phyloP scores from a whole-genome alignment of 2,329 filamentous ascomycete genomes.

The Cladosporium sp. region DNA sequence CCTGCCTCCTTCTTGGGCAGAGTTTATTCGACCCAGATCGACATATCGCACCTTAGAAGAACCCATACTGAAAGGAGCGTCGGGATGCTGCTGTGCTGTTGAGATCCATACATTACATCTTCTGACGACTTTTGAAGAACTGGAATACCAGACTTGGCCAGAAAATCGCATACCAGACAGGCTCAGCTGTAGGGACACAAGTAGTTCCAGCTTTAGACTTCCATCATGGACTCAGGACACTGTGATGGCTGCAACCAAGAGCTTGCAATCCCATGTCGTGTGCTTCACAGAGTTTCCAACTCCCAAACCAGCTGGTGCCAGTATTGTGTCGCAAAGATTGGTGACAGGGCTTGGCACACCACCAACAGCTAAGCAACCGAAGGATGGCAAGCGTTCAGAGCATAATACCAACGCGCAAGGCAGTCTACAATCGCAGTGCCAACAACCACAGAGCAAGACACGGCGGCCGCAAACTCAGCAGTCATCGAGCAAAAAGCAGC shows the following conservation, averaged over 20 bases:
- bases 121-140: background rate
- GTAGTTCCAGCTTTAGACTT: background rate
- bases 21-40: background rate
- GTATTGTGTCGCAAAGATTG: background rate
- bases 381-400: background rate
- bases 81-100: conserved; percentile 1
- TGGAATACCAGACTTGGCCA: conserved; percentile 7
- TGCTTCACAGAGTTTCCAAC: background rate
- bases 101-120: conserved; percentile 8
- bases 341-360: background rate
- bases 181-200: background rate
- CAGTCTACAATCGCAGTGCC: background rate
- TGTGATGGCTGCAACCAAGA: conserved; percentile 3
- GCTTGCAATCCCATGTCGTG: background rate
- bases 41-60: conserved; percentile 10
- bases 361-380: background rate
- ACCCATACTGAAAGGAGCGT: conserved; percentile 6
- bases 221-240: conserved; percentile 2
- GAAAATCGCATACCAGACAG: conserved; percentile 1
- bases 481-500: background rate
- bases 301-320: background rate
- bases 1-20: conserved; percentile 3
- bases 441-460: background rate
- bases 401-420: background rate
- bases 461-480: background rate